A percentile compares a stretch with the other conserved stretches of the same genome.
These are phyloP conservation scores for Lipomyces mesembrius DNA, from an alignment of 805 yeast species.

Conservation along the genomic window DNA sequence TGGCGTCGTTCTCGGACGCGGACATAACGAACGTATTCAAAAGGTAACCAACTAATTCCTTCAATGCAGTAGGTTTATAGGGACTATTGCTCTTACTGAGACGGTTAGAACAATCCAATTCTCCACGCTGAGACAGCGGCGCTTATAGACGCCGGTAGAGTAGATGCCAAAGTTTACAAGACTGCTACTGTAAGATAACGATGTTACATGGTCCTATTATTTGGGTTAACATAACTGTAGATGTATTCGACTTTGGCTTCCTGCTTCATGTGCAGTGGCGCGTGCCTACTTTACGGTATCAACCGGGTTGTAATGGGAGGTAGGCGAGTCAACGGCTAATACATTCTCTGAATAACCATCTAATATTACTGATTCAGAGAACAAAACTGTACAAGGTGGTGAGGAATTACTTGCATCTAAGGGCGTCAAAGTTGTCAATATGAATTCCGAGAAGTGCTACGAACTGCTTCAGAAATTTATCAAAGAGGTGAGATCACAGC, in stretches of 20 bases:
- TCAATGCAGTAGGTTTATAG: not conserved
- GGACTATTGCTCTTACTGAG: not conserved
- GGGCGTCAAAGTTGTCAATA: conserved; percentile 58
- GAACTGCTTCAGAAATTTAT: conserved; percentile 79
- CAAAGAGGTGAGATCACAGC: conserved; percentile 48
- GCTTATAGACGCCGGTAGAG: conserved; percentile 87
- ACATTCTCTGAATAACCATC: not conserved
- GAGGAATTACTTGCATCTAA: conserved; percentile 69
- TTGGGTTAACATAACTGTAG: conserved; percentile 8
- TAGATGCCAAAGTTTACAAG: conserved; percentile 77
- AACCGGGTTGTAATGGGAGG: conserved; percentile 81
- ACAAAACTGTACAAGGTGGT: conserved; percentile 78
- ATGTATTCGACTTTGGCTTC: conserved; percentile 93
- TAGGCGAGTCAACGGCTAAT: conserved; percentile 11
- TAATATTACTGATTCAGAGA: conserved; percentile 54
- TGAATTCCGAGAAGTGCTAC: conserved; percentile 48
- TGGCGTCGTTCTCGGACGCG: conserved; percentile 82
- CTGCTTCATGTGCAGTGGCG: conserved; percentile 95
- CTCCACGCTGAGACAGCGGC: conserved; percentile 93
- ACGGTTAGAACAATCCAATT: conserved; percentile 51
- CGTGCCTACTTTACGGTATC: conserved; percentile 85
- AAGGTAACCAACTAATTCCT: conserved; percentile 56
- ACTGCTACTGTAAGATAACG: conserved; percentile 60
- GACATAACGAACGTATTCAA: conserved; percentile 90
- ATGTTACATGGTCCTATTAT: not conserved